These are phyloP conservation scores for Babesia sp. DNA, from an alignment of 169 alveolate species.

Conservation along the genomic window DNA sequence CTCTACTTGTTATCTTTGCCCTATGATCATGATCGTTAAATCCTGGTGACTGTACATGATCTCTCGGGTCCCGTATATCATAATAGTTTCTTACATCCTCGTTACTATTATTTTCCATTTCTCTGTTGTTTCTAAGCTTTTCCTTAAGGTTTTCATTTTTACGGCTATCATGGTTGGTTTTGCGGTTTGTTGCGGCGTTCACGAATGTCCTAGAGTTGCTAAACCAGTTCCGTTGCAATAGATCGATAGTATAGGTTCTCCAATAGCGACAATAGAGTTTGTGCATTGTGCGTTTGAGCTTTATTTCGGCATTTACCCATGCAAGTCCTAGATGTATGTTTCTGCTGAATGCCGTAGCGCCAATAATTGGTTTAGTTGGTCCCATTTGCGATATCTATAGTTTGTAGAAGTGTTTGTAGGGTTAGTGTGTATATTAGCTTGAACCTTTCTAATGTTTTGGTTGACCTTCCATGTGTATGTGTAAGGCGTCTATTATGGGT, in stretches of 20 bases:
- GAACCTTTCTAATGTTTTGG: background rate
- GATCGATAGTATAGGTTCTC: too few species aligned
- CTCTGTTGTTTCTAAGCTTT: background rate
- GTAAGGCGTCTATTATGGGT: background rate
- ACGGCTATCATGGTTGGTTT: background rate
- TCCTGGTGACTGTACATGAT: conserved; percentile 25
- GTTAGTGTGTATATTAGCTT: background rate
- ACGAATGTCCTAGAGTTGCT: background rate
- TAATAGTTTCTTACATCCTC: conserved; percentile 29
- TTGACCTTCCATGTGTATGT: conserved; percentile 2
- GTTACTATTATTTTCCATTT: background rate
- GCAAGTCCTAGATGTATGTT: conserved; percentile 6
- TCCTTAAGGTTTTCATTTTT: background rate
- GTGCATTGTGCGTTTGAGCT: too few species aligned
- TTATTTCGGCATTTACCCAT: background rate
- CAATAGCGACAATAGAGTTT: too few species aligned
- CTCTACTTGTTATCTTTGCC: conserved; percentile 34
- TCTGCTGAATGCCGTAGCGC: conserved; percentile 10
- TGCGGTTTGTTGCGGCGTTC: background rate
- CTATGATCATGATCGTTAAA: conserved; percentile 46
- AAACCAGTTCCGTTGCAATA: too few species aligned
- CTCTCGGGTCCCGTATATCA: conserved; percentile 30
- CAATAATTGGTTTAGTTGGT: background rate
- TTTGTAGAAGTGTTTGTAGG: background rate
- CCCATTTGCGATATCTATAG: background rate